phyloP scores from a whole-genome alignment of 805 yeast species.

The Teunomyces stri region DNA sequence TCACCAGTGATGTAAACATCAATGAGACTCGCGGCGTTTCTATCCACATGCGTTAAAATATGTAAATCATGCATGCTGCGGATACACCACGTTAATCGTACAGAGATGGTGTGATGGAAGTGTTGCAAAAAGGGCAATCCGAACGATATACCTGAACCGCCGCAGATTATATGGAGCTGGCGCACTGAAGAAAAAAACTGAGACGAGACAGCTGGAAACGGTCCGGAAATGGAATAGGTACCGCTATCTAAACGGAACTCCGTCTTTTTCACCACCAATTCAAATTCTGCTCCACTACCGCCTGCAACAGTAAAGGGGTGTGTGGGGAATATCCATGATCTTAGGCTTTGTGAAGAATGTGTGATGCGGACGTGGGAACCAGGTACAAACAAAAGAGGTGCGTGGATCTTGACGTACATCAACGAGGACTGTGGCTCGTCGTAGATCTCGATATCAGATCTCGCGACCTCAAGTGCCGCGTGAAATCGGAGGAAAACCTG shows the following conservation, averaged over 20 bases:
- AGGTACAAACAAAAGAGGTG: conserved; percentile 31
- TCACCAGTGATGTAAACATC: conserved; percentile 9
- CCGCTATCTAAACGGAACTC: conserved; percentile 7
- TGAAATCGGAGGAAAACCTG: conserved; percentile 37
- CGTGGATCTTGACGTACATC: not conserved
- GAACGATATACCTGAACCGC: conserved; percentile 73
- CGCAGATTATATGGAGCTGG: conserved; percentile 55
- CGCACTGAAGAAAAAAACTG: conserved; percentile 49
- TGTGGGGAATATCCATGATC: conserved; percentile 48
- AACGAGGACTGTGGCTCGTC: conserved; percentile 5
- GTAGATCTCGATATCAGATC: conserved; percentile 13
- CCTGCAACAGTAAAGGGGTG: conserved; percentile 61
- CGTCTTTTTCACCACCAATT: conserved; percentile 47
- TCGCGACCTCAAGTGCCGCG: conserved; percentile 10
- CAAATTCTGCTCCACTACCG: conserved; percentile 32
- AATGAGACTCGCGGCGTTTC: conserved; percentile 1
- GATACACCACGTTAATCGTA: conserved; percentile 55
- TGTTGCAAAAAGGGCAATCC: conserved; percentile 53
- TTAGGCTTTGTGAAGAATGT: conserved; percentile 6
- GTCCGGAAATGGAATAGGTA: conserved; percentile 15
- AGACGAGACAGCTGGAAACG: conserved; percentile 44
- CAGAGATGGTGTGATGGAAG: conserved; percentile 24
- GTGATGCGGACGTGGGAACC: conserved; percentile 57
- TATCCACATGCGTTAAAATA: conserved; percentile 38
- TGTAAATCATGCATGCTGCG: conserved; percentile 46